Evolutionary conservation across 768 basidiomycete genomes (phyloP).

Genomic region (Tulasnella sp.): DNA sequence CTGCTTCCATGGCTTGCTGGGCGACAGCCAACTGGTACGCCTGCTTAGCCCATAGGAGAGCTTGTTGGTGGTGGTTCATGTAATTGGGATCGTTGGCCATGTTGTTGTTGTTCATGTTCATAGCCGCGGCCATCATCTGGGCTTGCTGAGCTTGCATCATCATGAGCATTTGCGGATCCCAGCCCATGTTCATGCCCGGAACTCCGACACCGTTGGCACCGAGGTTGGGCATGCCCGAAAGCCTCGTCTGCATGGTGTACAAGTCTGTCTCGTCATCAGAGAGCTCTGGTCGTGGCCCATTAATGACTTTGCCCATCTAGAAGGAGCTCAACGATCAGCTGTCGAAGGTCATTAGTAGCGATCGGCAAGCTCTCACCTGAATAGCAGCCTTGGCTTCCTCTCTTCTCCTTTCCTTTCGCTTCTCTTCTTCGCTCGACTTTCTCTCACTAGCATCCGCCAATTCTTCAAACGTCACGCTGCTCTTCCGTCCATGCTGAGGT

Average conservation of each 20-base stretch:
- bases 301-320: constrained; percentile 84
- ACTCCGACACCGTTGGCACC: constrained; percentile 37
- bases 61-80: constrained; percentile 78
- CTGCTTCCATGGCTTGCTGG: constrained; percentile 82
- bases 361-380: constrained; percentile 54
- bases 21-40: constrained; percentile 87
- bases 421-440: constrained; percentile 45
- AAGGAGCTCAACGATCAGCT: constrained; percentile 19
- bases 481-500: constrained; percentile 23
- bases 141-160: constrained; percentile 14
- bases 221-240: constrained; percentile 40
- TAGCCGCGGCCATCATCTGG: constrained; percentile 16
- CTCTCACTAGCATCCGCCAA: neutral
- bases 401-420: constrained; percentile 68
- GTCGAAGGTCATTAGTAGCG: neutral
- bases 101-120: constrained; percentile 27
- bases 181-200: constrained; percentile 33
- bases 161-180: constrained; percentile 27
- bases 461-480: constrained; percentile 29
- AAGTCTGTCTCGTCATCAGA: constrained; percentile 41
- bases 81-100: constrained; percentile 45
- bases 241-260: constrained; percentile 35
- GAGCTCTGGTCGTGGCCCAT: constrained; percentile 64
- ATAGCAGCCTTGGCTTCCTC: constrained; percentile 83
- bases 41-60: constrained; percentile 82